Conservation (phyloP, 2,329 filamentous ascomycete genomes). For the Alternaria gansuensis region DNA sequence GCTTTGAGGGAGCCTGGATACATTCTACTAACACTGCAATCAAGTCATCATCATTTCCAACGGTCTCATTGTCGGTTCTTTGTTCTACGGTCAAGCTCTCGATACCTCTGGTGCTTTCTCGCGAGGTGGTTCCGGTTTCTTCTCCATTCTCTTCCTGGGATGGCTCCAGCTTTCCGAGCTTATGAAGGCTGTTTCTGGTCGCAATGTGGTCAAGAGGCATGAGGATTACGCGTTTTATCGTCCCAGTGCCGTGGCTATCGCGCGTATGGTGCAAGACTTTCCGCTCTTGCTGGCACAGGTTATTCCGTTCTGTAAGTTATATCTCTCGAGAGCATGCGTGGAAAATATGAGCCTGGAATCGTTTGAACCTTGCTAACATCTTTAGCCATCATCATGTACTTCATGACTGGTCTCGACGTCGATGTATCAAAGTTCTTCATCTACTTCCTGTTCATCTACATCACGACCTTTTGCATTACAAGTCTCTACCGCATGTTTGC, state of each 20-base stretch:
- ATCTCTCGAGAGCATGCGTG: neutral
- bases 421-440: slow-evolving; percentile 72
- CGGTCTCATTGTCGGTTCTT: slow-evolving; percentile 76
- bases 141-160: slow-evolving; percentile 71
- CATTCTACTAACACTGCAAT: neutral
- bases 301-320: slow-evolving; percentile 60
- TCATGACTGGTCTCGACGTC: slow-evolving; percentile 68
- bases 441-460: slow-evolving; percentile 70
- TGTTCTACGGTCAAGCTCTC: slow-evolving; percentile 75
- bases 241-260: slow-evolving; percentile 71
- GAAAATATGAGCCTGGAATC: neutral
- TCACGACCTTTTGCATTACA: slow-evolving; percentile 69
- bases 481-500: slow-evolving; percentile 73
- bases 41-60: slow-evolving; percentile 75
- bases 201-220: slow-evolving; percentile 73
- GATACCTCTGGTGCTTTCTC: slow-evolving; percentile 70
- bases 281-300: slow-evolving; percentile 68
- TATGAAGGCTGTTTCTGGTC: slow-evolving; percentile 77
- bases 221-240: slow-evolving; percentile 74
- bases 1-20: neutral
- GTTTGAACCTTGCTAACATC: slow-evolving; percentile 17
- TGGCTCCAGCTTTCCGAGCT: slow-evolving; percentile 81
- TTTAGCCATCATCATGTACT: slow-evolving; percentile 67
- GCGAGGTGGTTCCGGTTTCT: slow-evolving; percentile 71
- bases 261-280: slow-evolving; percentile 69